phyloP scores from a whole-genome alignment of 768 basidiomycete genomes.

The Cystoderma amianthinum region DNA sequence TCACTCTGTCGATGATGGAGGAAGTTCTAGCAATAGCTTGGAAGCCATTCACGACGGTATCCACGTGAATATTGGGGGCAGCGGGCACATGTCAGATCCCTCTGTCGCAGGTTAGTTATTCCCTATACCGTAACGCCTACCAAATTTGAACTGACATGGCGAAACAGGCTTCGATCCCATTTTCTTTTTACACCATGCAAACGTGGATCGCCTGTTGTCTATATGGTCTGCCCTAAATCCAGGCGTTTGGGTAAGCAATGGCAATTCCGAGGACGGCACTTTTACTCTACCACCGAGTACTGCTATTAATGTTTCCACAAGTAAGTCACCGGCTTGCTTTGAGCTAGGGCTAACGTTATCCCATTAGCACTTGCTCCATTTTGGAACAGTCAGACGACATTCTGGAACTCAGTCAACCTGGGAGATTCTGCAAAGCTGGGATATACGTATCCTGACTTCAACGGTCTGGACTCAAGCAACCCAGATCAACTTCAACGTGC shows the following conservation, averaged over 20 bases:
- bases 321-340: constrained; percentile 12
- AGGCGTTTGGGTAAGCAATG: constrained; percentile 26
- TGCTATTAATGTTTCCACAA: constrained; percentile 17
- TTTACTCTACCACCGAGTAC: constrained; percentile 21
- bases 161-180: constrained; percentile 40
- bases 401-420: constrained; percentile 29
- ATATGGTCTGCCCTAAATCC: constrained; percentile 44
- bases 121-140: neutral
- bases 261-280: constrained; percentile 20
- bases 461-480: constrained; percentile 24
- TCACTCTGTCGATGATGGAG: constrained; percentile 28
- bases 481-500: constrained; percentile 15
- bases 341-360: neutral
- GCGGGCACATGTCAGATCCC: constrained; percentile 34
- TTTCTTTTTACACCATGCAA: constrained; percentile 47
- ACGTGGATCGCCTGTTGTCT: constrained; percentile 46
- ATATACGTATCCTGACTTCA: constrained; percentile 49
- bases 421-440: constrained; percentile 23
- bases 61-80: constrained; percentile 34
- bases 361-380: constrained; percentile 37
- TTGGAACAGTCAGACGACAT: constrained; percentile 27
- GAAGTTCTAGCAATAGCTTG: constrained; percentile 35
- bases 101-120: constrained; percentile 31
- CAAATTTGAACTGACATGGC: neutral
- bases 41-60: constrained; percentile 44